Evolutionary conservation across 768 basidiomycete genomes (phyloP).

Genomic region (Tephrocybe sp.): DNA sequence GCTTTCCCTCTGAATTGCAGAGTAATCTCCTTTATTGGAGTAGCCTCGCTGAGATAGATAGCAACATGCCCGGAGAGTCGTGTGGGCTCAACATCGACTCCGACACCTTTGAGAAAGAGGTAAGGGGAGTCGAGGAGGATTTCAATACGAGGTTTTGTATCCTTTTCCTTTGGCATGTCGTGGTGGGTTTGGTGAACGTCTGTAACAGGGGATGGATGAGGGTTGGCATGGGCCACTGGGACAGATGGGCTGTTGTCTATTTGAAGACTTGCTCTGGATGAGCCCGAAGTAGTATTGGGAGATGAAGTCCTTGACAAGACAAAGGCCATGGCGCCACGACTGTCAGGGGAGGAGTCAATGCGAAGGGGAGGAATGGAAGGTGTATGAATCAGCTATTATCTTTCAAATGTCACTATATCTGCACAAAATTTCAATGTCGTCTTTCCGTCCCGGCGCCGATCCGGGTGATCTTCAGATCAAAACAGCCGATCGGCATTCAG

Average conservation of each 20-base stretch:
- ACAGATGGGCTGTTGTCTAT: slow-evolving; percentile 10
- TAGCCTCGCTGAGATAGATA: slow-evolving; percentile 77
- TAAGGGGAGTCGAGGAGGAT: slow-evolving; percentile 71
- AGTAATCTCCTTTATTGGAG: slow-evolving; percentile 79
- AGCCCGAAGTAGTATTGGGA: background rate
- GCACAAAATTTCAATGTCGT: slow-evolving; percentile 3
- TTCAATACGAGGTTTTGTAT: slow-evolving; percentile 56
- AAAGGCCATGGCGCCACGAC: slow-evolving; percentile 19
- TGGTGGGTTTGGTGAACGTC: slow-evolving; percentile 15
- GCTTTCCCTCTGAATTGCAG: slow-evolving; percentile 85
- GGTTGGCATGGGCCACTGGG: slow-evolving; percentile 3
- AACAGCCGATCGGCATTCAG: background rate
- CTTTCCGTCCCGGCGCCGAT: slow-evolving; percentile 9
- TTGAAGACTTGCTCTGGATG: slow-evolving; percentile 4
- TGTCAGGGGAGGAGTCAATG: background rate
- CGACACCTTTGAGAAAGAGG: slow-evolving; percentile 73
- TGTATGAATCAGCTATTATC: background rate
- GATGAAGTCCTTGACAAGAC: slow-evolving; percentile 20
- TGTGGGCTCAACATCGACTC: slow-evolving; percentile 80
- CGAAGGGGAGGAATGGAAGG: background rate
- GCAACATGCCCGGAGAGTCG: slow-evolving; percentile 79
- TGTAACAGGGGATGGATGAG: slow-evolving; percentile 2
- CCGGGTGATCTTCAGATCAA: slow-evolving; percentile 1
- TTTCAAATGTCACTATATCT: background rate
- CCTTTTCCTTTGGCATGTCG: slow-evolving; percentile 46